Conservation (phyloP, 2,329 filamentous ascomycete species). For the Penicillium crustosum region DNA sequence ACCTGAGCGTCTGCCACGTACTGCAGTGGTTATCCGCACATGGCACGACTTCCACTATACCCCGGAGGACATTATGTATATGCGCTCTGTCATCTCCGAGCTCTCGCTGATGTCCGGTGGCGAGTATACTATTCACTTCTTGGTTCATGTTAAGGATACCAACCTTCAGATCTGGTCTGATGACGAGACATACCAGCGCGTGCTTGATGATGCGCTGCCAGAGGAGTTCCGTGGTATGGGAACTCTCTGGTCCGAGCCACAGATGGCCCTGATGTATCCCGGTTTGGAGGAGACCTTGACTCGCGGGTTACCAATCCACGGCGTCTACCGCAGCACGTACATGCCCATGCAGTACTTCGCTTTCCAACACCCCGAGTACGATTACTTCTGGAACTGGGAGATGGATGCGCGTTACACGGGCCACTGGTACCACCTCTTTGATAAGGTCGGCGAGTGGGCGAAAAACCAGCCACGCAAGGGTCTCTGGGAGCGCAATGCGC, state of each 20-base stretch:
- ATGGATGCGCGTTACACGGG: slow-evolving; percentile 77
- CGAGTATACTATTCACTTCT: slow-evolving; percentile 79
- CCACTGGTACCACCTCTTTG: slow-evolving; percentile 77
- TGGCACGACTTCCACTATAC: slow-evolving; percentile 80
- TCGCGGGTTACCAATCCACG: slow-evolving; percentile 75
- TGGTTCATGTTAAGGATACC: slow-evolving; percentile 80
- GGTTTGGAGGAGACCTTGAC: slow-evolving; percentile 77
- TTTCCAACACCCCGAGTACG: slow-evolving; percentile 73
- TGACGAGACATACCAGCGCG: slow-evolving; percentile 67
- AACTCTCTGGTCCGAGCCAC: slow-evolving; percentile 88
- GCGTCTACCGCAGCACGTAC: slow-evolving; percentile 86
- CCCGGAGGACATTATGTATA: slow-evolving; percentile 72
- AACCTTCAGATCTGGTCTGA: slow-evolving; percentile 80
- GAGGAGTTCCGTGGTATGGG: slow-evolving; percentile 85
- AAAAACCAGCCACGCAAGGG: slow-evolving; percentile 73
- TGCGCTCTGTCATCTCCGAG: slow-evolving; percentile 79
- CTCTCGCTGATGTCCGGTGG: slow-evolving; percentile 74
- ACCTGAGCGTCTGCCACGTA: slow-evolving; percentile 52
- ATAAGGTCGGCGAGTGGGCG: slow-evolving; percentile 68
- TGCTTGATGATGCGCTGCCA: slow-evolving; percentile 70
- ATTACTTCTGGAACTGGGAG: slow-evolving; percentile 86
- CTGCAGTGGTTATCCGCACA: slow-evolving; percentile 75
- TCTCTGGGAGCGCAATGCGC: slow-evolving; percentile 75
- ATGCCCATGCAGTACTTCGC: slow-evolving; percentile 97
- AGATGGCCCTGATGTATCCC: slow-evolving; percentile 89